These are phyloP conservation scores for Coemansia sp. DNA, from an alignment of 371 early-diverging fungal genomes.

Conservation along the genomic window DNA sequence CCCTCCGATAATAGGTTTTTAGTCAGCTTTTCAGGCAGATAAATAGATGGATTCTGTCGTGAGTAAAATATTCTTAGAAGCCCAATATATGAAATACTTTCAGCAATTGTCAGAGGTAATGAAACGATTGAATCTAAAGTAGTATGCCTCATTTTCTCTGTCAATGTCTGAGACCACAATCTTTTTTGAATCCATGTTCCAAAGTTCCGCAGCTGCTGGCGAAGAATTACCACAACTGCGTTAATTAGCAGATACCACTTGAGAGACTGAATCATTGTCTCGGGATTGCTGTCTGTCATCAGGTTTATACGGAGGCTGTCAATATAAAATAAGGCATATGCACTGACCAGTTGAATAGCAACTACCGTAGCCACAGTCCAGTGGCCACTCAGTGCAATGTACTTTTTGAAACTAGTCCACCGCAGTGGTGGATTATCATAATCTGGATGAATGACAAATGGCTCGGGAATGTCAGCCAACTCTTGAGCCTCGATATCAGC, in stretches of 20 bases:
- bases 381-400: constrained; percentile 17
- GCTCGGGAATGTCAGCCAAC: not conserved
- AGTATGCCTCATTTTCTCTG: not conserved
- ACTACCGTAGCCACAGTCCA: not conserved
- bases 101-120: constrained; percentile 9
- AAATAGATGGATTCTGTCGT: not conserved
- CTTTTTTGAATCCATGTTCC: too few species aligned
- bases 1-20: not conserved
- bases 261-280: constrained; percentile 16
- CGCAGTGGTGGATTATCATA: not conserved
- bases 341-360: constrained; percentile 1
- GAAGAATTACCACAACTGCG: not conserved
- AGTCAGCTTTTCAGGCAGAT: not conserved
- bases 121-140: not conserved
- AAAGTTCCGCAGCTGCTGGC: not conserved
- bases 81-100: not conserved
- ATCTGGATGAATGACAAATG: not conserved
- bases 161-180: too few species aligned
- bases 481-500: not conserved
- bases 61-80: not conserved
- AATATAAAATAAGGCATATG: constrained; percentile 9
- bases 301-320: constrained; percentile 17
- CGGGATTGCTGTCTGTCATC: constrained; percentile 26
- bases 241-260: not conserved
- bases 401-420: not conserved